Conservation (phyloP, 352 stramenopile species). For the Phytophthora pistaciae region DNA sequence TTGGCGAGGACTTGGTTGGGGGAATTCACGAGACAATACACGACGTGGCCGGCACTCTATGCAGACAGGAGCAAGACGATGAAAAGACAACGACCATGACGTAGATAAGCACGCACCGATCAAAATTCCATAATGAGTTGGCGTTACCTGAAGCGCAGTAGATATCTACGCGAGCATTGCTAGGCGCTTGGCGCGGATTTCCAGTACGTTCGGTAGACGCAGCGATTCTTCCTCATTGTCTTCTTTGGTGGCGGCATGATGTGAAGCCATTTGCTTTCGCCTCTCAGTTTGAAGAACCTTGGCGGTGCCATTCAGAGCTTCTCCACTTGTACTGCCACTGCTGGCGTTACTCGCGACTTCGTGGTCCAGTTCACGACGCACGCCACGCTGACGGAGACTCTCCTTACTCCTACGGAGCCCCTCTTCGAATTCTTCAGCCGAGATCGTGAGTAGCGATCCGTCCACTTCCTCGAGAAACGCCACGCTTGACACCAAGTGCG, state of each 20-base stretch:
- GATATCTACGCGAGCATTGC: conserved; percentile 3
- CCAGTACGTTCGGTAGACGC: conserved; percentile 45
- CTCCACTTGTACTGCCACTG: conserved; percentile 8
- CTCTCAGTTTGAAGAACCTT: conserved; percentile 18
- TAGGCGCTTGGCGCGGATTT: conserved; percentile 51
- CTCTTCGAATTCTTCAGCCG: conserved; percentile 75
- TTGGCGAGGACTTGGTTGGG: neutral
- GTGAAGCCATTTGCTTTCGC: conserved; percentile 5
- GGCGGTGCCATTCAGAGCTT: conserved; percentile 2
- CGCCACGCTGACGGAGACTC: conserved; percentile 4
- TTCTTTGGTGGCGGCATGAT: neutral
- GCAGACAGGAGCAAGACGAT: neutral
- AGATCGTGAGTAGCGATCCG: conserved; percentile 76
- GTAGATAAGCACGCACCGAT: conserved; percentile 18
- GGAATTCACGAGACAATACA: conserved; percentile 14
- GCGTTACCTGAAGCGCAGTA: neutral
- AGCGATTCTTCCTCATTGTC: conserved; percentile 17
- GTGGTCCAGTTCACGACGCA: conserved; percentile 32
- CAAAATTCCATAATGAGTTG: conserved; percentile 2
- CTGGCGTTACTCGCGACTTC: conserved; percentile 26
- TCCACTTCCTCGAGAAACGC: conserved; percentile 85
- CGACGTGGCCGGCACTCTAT: conserved; percentile 1
- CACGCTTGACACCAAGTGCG: conserved; percentile 87
- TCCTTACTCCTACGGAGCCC: conserved; percentile 55
- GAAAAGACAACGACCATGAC: neutral